Base-by-base conservation (phyloP, 805 yeast species). In the Lipomyces starkeyi region DNA sequence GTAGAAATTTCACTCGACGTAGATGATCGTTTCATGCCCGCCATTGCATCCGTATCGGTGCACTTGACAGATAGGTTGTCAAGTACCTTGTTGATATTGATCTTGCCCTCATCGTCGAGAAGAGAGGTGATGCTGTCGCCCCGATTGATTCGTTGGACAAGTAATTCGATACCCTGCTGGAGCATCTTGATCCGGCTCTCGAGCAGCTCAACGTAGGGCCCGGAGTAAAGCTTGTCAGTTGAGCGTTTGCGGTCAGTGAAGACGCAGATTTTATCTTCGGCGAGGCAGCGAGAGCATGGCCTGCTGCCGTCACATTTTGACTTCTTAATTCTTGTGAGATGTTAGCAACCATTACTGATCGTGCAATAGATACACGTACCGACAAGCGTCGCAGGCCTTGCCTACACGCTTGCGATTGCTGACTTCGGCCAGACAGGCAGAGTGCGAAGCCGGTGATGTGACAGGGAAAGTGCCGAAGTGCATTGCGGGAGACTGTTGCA, bases 121-220 rank as follows among this genome's bases (percentile, higher is more conserved):
- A 60, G 34, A 5, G 22, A 14, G 13, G 47, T 34, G 27, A 67
- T 35, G n/a, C 40, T 37, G n/a, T 59, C 66, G 17, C 70, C 67
- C 34, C 66, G 59, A 22, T 59, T 22, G n/a, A 67, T 27, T 20
- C 64, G 60, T 22, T 43, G 58, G 13, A 70, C 65, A 25, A 70
- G 57, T 40, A 67, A 55, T 35, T 66, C 70, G 32, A 71, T 63
- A 13, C 71, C 74, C 20, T 64, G 47, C 66, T 68, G 74, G 22
- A 87, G 77, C 58, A 88, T 76, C 58, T 83, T 84, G 56, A 86
- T 75, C 54, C 90, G 76, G 40, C 87, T 85, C 71, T 88, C 90
- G 37, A 88, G 77, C 62, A 88, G 76, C 73, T 87, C 91, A 17
- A 87, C 88, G 71, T 88, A 87, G 2, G 49, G 25, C 52, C 77